These are phyloP conservation scores for Colletotrichum kahawae DNA, from an alignment of 2,329 filamentous ascomycete genomes.

Conservation along the genomic window DNA sequence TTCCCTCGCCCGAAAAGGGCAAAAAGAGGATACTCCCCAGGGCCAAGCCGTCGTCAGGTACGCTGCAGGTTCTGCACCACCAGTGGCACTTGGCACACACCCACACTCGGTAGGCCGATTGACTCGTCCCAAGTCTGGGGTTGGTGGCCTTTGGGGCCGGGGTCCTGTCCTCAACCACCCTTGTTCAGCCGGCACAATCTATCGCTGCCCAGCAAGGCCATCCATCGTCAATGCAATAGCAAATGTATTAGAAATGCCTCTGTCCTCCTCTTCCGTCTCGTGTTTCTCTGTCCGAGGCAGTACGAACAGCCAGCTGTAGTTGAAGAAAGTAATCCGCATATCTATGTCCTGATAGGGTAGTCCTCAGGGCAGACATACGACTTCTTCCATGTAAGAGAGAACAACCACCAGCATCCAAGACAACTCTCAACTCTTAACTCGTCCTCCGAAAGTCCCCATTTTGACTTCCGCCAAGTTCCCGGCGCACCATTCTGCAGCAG, in stretches of 20 bases:
- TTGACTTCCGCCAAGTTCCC: background rate
- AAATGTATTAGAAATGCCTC: background rate
- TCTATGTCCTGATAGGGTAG: background rate
- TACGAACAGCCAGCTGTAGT: background rate
- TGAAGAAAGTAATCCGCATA: background rate
- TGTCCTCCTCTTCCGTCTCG: background rate
- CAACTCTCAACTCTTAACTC: background rate
- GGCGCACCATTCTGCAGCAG: background rate
- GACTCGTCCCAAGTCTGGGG: constrained; percentile 10
- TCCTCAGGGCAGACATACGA: background rate
- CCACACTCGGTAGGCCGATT: background rate
- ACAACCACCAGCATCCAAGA: background rate
- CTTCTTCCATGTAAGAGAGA: background rate
- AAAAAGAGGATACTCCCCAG: background rate
- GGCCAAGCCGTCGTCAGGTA: background rate
- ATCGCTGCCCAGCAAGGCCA: constrained; percentile 11
- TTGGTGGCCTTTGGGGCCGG: background rate
- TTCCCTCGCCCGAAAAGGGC: background rate
- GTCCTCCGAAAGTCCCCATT: background rate
- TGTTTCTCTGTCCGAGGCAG: background rate
- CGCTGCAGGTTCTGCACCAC: background rate
- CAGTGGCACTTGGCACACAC: background rate
- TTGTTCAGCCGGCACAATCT: background rate
- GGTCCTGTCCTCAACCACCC: background rate
- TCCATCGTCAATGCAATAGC: background rate